Base-by-base conservation (phyloP, 345 rosid genomes). In the Salix brachista region DNA sequence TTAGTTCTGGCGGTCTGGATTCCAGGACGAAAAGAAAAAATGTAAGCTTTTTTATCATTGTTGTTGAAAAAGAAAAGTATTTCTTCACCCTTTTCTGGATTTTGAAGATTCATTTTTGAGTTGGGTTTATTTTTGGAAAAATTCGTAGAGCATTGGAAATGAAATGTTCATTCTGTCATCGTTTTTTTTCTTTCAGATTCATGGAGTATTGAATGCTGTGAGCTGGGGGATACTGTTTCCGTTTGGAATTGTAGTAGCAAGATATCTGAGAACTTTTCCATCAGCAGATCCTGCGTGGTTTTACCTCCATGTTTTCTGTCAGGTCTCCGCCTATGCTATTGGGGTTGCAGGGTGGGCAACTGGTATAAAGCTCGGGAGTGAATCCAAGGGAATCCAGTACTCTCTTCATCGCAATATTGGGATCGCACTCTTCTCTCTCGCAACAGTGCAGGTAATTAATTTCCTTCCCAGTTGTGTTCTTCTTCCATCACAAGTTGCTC, bases 281-380 rank as follows among this genome's bases (percentile, higher is more conserved):
- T 87, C 93, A 1, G 93, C 96, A 8, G 98, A 92, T 88, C 97
- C 96, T 19, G 88, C 88, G 0, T 94, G 98, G 98, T 94, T 94
- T 75, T 92, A 94, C 78, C 85, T 91, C 41, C 98, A 94, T 41
- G 90, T 73, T 14, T 74, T 70, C 70, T 94, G 98, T 79, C 98
- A 94, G 75, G 44, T 85, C 62, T 89, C 93, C 25, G 98, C 89
- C 28, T 94, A 92, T 44, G 88, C 72, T 34, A 81, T 94, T 19
- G 98, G 98, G 8, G 94, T 90, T 70, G 89, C 98, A 34, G 98
- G 98, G 3, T 94, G 97, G 98, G 92, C 81, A 70, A 92, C 92
- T 17, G 97, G 98, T n/a, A 70, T 94, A 50, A 92, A 92, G 79
- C 93, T 94, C n/a, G 96, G 98, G 21, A 73, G 84, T 12, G 88